Conservation (phyloP, 2,329 filamentous ascomycete genomes). For the Pleomassaria siparia region DNA sequence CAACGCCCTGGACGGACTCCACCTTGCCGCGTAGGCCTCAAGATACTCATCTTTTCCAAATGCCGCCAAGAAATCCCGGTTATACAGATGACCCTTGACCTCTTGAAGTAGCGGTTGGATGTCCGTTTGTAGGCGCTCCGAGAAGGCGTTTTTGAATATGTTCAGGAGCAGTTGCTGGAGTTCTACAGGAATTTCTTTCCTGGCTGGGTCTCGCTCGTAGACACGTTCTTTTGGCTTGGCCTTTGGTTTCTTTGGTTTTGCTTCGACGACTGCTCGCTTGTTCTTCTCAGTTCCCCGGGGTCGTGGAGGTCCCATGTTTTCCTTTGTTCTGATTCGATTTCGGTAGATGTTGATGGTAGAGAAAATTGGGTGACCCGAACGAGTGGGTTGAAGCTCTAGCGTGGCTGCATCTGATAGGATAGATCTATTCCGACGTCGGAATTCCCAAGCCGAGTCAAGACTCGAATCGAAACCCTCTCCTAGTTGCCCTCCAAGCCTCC, state of each 20-base stretch:
- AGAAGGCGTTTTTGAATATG: constrained; percentile 69
- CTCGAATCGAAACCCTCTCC: too few species aligned
- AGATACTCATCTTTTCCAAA: constrained; percentile 74
- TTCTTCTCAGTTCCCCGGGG: background rate
- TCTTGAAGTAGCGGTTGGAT: constrained; percentile 67
- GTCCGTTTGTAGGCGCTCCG: constrained; percentile 45
- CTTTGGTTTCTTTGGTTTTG: background rate
- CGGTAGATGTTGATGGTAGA: background rate
- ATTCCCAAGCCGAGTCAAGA: background rate
- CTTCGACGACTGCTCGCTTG: background rate
- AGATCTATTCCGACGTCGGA: background rate
- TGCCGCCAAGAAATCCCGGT: constrained; percentile 78
- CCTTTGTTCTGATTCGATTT: too few species aligned
- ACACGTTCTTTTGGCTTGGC: background rate
- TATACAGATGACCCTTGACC: constrained; percentile 83
- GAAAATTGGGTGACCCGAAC: background rate
- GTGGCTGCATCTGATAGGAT: background rate
- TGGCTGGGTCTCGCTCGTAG: background rate
- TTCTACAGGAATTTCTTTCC: constrained; percentile 46
- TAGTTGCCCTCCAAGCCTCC: background rate
- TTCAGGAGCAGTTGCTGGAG: constrained; percentile 72
- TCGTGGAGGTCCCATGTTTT: background rate
- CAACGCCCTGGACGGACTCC: constrained; percentile 84
- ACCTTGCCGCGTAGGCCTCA: constrained; percentile 82
- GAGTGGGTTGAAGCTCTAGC: background rate